Percentiles rank a stretch among this genome's conserved stretches.
These are phyloP conservation scores for Myxozyma monticola DNA, from an alignment of 805 yeast species.

Conservation along the genomic window DNA sequence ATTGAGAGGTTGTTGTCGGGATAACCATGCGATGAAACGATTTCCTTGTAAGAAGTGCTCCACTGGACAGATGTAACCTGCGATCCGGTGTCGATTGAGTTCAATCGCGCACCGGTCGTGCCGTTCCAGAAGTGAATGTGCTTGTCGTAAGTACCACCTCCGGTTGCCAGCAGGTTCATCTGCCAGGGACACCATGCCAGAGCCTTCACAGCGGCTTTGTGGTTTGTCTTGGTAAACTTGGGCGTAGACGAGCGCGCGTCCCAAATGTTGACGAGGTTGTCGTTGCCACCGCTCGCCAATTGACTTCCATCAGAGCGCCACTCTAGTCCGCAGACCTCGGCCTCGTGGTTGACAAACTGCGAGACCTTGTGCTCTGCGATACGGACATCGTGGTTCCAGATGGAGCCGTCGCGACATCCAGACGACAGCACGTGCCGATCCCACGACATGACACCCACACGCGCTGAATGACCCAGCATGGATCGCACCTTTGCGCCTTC, in stretches of 20 bases:
- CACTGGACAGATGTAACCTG: conserved; percentile 93
- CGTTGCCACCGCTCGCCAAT: conserved; percentile 91
- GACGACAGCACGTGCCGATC: conserved; percentile 72
- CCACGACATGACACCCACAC: conserved; percentile 88
- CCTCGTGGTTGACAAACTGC: conserved; percentile 65
- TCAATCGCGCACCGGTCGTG: conserved; percentile 80
- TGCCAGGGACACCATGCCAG: conserved; percentile 93
- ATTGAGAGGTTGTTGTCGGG: conserved; percentile 82
- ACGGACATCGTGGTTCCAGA: conserved; percentile 88
- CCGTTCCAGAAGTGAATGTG: conserved; percentile 95
- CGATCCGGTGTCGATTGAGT: conserved; percentile 85
- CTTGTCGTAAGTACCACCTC: conserved; percentile 92
- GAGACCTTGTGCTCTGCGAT: conserved; percentile 71
- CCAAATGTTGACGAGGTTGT: conserved; percentile 90
- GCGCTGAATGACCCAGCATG: conserved; percentile 68
- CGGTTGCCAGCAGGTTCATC: conserved; percentile 80
- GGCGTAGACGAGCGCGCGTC: conserved; percentile 74
- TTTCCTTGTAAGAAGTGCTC: conserved; percentile 66
- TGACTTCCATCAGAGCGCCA: conserved; percentile 84
- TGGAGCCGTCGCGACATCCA: conserved; percentile 85
- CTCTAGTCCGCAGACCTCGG: conserved; percentile 89
- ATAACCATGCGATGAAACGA: conserved; percentile 91
- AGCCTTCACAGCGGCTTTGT: conserved; percentile 94
- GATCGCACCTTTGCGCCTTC: conserved; percentile 66
- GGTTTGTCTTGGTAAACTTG: conserved; percentile 71